Conservation (phyloP, 2,329 filamentous ascomycete species). For the Cladorrhinum sp. region DNA sequence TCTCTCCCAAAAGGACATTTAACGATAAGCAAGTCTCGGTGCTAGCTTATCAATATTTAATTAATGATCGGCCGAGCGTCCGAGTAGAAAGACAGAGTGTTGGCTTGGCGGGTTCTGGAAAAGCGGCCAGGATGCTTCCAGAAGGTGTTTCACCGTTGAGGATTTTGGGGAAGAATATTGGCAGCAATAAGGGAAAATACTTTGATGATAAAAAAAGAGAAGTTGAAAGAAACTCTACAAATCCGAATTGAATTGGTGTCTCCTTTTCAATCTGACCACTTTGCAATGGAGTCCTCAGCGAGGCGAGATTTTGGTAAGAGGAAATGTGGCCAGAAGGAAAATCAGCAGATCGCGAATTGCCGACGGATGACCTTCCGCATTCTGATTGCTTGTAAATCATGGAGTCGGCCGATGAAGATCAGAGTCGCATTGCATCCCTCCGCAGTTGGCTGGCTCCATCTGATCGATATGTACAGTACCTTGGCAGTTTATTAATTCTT, state of each 20-base stretch:
- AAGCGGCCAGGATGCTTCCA: slow-evolving; percentile 2
- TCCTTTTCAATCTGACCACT: slow-evolving; percentile 10
- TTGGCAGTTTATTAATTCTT: not conserved
- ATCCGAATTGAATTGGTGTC: not conserved
- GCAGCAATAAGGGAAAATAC: too few species aligned
- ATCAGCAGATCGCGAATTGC: slow-evolving; percentile 29
- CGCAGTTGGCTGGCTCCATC: not conserved
- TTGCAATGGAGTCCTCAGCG: too few species aligned
- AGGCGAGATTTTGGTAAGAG: slow-evolving; percentile 8
- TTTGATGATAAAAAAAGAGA: slow-evolving; percentile 1
- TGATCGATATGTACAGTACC: not conserved
- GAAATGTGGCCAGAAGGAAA: slow-evolving; percentile 29
- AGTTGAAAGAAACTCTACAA: not conserved
- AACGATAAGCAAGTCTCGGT: slow-evolving; percentile 6
- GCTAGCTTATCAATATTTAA: slow-evolving; percentile 14
- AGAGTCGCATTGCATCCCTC: slow-evolving; percentile 14
- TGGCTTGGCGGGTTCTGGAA: not conserved
- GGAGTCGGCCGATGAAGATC: slow-evolving; percentile 1
- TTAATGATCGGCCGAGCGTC: not conserved
- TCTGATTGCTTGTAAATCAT: slow-evolving; percentile 20
- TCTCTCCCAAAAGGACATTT: slow-evolving; percentile 10
- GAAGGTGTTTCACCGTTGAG: not conserved
- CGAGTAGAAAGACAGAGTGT: slow-evolving; percentile 1
- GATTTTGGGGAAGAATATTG: too few species aligned
- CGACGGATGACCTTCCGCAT: slow-evolving; percentile 22